phyloP scores from a whole-genome alignment of 176 grass and related monocot species.

The Pontederia crassipes region DNA sequence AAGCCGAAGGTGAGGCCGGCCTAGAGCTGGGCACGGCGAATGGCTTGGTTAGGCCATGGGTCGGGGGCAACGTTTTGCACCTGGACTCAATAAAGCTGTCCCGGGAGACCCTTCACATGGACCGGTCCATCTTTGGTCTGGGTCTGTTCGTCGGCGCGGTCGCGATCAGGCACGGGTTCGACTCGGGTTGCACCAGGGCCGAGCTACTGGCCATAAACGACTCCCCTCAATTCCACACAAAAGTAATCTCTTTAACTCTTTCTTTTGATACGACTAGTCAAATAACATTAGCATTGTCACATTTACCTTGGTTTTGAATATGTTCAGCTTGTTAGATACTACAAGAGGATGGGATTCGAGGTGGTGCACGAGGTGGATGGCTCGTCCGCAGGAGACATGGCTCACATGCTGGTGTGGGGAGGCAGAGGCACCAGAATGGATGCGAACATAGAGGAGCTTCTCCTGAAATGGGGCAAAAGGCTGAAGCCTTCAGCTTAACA shows the following conservation, averaged over 20 bases:
- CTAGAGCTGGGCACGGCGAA: conserved; percentile 59
- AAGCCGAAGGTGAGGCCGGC: conserved; percentile 19
- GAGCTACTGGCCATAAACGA: conserved; percentile 91
- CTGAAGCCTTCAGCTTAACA: conserved; percentile 32
- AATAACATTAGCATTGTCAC: neutral
- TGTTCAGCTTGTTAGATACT: conserved; percentile 69
- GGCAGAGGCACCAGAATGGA: conserved; percentile 90
- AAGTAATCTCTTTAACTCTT: conserved; percentile 27
- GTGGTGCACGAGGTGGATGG: conserved; percentile 68
- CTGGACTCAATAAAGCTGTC: conserved; percentile 72
- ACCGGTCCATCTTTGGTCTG: conserved; percentile 71
- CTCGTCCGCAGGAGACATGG: conserved; percentile 56
- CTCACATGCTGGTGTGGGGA: conserved; percentile 92
- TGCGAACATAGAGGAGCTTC: conserved; percentile 62
- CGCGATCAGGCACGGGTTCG: conserved; percentile 72
- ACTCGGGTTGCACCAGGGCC: conserved; percentile 57
- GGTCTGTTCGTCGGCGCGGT: conserved; percentile 77
- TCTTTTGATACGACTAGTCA: neutral
- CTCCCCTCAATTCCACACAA: conserved; percentile 59
- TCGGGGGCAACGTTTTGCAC: conserved; percentile 50
- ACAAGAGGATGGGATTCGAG: conserved; percentile 85
- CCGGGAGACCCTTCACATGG: conserved; percentile 35
- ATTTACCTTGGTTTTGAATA: neutral
- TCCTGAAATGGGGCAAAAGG: conserved; percentile 64
- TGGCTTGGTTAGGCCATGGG: conserved; percentile 58